Evolutionary conservation across 140 eudicot genomes (phyloP).

Genomic region (Cichorium intybus): DNA sequence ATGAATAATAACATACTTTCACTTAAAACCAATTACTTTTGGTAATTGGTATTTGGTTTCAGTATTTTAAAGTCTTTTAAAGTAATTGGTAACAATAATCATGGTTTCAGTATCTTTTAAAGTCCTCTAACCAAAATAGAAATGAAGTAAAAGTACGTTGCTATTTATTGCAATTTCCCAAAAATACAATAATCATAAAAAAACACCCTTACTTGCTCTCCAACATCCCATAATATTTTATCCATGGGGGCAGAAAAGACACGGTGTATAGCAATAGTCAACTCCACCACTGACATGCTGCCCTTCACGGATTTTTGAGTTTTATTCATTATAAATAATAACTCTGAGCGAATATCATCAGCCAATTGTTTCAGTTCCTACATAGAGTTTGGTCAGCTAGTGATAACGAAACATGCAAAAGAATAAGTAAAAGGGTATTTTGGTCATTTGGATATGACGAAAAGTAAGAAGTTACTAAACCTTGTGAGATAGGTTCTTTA

Average conservation of each 20-base stretch:
- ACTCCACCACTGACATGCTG: constrained; percentile 81
- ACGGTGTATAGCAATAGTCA: constrained; percentile 86
- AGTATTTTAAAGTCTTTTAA: no score
- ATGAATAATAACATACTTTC: no score
- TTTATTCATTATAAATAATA: constrained; percentile 54
- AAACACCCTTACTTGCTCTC: constrained; percentile 65
- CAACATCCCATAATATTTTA: constrained; percentile 91
- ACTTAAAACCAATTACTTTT: no score
- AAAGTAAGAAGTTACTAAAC: constrained; percentile 32
- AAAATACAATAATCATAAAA: neutral
- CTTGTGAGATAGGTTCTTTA: constrained; percentile 75
- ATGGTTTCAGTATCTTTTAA: neutral
- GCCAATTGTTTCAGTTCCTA: constrained; percentile 86
- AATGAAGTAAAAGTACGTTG: neutral
- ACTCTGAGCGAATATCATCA: constrained; percentile 82
- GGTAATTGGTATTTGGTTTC: no score
- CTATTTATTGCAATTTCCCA: neutral
- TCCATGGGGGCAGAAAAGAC: constrained; percentile 89
- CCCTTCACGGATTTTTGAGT: constrained; percentile 48
- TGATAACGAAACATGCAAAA: neutral
- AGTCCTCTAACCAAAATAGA: neutral
- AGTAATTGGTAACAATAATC: no score
- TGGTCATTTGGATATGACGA: neutral
- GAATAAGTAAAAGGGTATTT: neutral
- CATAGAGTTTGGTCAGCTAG: constrained; percentile 21